A percentile compares a stretch with the other conserved stretches of the same genome.
These are phyloP conservation scores for Aspergillus brasiliensis DNA, from an alignment of 2,329 filamentous ascomycete genomes.

Conservation along the genomic window DNA sequence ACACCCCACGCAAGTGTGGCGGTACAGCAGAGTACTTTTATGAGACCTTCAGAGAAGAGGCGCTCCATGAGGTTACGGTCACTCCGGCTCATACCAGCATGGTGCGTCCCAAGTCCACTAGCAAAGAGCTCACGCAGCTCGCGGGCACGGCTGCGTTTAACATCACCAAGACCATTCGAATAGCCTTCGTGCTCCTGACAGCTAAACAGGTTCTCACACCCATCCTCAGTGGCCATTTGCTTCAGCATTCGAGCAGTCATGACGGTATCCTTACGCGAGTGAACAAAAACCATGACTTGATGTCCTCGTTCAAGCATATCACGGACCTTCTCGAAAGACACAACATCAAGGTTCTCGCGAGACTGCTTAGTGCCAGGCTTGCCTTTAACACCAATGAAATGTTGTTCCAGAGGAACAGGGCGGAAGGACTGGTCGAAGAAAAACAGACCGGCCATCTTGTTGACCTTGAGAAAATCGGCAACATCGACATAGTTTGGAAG, in stretches of 20 bases:
- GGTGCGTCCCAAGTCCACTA: slow-evolving; percentile 92
- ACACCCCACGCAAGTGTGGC: slow-evolving; percentile 98
- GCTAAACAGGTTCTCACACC: slow-evolving; percentile 80
- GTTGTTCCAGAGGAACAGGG: slow-evolving; percentile 92
- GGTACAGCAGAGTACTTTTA: slow-evolving; percentile 97
- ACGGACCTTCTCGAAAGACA: slow-evolving; percentile 90
- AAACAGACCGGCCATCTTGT: slow-evolving; percentile 87
- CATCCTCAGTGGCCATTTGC: slow-evolving; percentile 81
- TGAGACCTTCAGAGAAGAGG: slow-evolving; percentile 85
- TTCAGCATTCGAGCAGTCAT: slow-evolving; percentile 82
- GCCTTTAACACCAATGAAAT: slow-evolving; percentile 92
- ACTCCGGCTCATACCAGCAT: slow-evolving; percentile 92
- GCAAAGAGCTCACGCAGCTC: slow-evolving; percentile 87
- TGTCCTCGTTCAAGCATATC: slow-evolving; percentile 92
- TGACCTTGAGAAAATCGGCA: slow-evolving; percentile 94
- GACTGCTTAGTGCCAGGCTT: slow-evolving; percentile 80
- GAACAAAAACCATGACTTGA: slow-evolving; percentile 99
- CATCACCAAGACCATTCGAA: slow-evolving; percentile 75
- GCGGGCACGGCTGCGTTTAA: slow-evolving; percentile 80
- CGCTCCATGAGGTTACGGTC: slow-evolving; percentile 96
- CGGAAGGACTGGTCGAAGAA: slow-evolving; percentile 97
- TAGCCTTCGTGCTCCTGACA: slow-evolving; percentile 77
- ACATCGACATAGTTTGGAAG: slow-evolving; percentile 96
- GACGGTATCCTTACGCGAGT: slow-evolving; percentile 92
- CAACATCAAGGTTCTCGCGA: slow-evolving; percentile 83